Conservation (phyloP, 805 yeast genomes). For the Candida xyloterini region DNA sequence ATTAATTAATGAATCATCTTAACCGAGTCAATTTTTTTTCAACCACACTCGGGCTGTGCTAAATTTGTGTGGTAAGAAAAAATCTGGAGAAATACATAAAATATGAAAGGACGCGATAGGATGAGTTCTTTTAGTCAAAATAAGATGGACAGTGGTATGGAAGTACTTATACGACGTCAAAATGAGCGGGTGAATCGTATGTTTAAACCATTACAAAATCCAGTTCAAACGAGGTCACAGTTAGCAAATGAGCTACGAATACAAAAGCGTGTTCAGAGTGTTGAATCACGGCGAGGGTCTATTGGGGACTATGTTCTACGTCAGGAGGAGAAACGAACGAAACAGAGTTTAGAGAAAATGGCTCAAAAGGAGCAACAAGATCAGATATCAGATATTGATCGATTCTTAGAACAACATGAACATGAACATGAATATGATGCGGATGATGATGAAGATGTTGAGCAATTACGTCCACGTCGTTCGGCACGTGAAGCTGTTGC, state of each 20-base stretch:
- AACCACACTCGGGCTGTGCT: constrained; percentile 6
- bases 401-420: constrained; percentile 10
- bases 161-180: constrained; percentile 5
- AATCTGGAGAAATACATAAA: constrained; percentile 5
- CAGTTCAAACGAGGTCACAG: constrained; percentile 1
- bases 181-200: constrained; percentile 16
- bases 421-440: constrained; percentile 26
- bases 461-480: neutral
- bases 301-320: constrained; percentile 28
- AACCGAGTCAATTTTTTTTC: constrained; percentile 9
- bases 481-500: neutral
- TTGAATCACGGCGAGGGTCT: constrained; percentile 22
- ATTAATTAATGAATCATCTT: constrained; percentile 2
- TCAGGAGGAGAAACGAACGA: constrained; percentile 19
- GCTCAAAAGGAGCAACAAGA: constrained; percentile 22
- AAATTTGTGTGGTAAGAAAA: neutral
- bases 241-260: constrained; percentile 10
- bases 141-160: neutral
- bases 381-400: constrained; percentile 19
- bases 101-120: neutral
- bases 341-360: constrained; percentile 9
- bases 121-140: neutral
- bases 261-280: constrained; percentile 14
- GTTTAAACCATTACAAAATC: constrained; percentile 23
- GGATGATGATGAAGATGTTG: constrained; percentile 26